Evolutionary conservation across 2,329 filamentous ascomycete genomes (phyloP).

Genomic region (Epichloe aotearoae): DNA sequence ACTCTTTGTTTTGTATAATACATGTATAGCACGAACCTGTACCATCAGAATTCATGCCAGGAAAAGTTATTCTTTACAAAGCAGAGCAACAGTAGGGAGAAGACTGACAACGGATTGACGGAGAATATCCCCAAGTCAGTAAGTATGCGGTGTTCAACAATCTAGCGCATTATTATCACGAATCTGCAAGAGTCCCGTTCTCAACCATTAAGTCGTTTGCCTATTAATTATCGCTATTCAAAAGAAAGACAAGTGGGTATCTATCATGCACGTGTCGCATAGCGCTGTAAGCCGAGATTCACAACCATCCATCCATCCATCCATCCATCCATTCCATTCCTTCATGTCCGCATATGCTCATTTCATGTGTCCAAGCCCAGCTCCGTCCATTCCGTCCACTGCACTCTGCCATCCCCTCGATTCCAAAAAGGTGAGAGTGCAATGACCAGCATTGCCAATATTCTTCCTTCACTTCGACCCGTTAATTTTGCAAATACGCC

Average conservation of each 20-base stretch:
- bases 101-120: too few species aligned
- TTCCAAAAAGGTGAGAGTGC: conserved; percentile 3
- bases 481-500: neutral
- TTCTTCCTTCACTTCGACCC: neutral
- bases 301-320: neutral
- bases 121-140: too few species aligned
- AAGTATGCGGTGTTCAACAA: too few species aligned
- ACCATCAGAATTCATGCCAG: too few species aligned
- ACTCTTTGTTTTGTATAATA: neutral
- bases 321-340: neutral
- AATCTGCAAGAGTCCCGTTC: neutral
- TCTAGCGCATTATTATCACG: too few species aligned
- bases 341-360: neutral
- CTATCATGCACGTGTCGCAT: conserved; percentile 3
- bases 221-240: conserved; percentile 5
- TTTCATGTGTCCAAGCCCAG: neutral
- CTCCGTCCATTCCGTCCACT: neutral
- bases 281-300: neutral
- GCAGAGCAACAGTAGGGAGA: too few species aligned
- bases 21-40: neutral
- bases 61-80: too few species aligned
- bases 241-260: conserved; percentile 7
- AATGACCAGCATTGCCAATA: conserved; percentile 6
- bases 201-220: conserved; percentile 1
- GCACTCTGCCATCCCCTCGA: conserved; percentile 1